Evolutionary conservation across 495 filamentous ascomycete genomes (phyloP).

Genomic region (Penicillium subrubescens): DNA sequence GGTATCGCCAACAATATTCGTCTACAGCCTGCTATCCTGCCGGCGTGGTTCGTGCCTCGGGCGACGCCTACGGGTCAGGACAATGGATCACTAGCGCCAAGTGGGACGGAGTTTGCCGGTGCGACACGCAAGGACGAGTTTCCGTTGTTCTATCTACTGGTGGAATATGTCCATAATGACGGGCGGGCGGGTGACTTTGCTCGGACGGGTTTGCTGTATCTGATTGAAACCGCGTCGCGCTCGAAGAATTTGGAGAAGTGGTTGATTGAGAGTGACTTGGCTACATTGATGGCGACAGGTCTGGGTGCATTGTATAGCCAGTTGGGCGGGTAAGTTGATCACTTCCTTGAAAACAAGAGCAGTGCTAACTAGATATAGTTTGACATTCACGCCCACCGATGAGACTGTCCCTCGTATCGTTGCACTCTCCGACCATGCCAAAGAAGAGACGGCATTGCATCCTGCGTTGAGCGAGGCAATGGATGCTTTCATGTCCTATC

Average conservation of each 20-base stretch:
- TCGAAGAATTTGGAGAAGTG: conserved; percentile 84
- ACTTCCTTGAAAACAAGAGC: background rate
- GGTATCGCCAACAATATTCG: conserved; percentile 94
- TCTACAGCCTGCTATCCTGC: conserved; percentile 77
- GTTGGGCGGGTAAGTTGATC: conserved; percentile 66
- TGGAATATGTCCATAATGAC: conserved; percentile 95
- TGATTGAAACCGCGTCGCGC: conserved; percentile 88
- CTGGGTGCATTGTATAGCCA: conserved; percentile 96
- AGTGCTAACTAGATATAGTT: conserved; percentile 28
- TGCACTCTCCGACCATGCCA: conserved; percentile 76
- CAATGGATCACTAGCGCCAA: conserved; percentile 43
- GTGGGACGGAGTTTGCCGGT: conserved; percentile 73
- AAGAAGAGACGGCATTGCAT: conserved; percentile 40
- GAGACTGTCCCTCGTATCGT: conserved; percentile 78
- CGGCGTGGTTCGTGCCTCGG: conserved; percentile 77
- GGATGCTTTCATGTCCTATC: conserved; percentile 90
- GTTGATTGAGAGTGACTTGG: conserved; percentile 95
- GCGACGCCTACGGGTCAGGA: conserved; percentile 38
- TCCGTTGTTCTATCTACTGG: conserved; percentile 89
- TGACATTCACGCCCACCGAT: conserved; percentile 45
- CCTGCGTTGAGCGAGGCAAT: conserved; percentile 73
- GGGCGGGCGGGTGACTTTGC: conserved; percentile 94
- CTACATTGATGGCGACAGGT: conserved; percentile 95
- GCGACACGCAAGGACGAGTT: conserved; percentile 90
- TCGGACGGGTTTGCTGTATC: conserved; percentile 90